These are phyloP conservation scores for Dactylonectria macrodidyma DNA, from an alignment of 2,329 filamentous ascomycete species.

Conservation along the genomic window DNA sequence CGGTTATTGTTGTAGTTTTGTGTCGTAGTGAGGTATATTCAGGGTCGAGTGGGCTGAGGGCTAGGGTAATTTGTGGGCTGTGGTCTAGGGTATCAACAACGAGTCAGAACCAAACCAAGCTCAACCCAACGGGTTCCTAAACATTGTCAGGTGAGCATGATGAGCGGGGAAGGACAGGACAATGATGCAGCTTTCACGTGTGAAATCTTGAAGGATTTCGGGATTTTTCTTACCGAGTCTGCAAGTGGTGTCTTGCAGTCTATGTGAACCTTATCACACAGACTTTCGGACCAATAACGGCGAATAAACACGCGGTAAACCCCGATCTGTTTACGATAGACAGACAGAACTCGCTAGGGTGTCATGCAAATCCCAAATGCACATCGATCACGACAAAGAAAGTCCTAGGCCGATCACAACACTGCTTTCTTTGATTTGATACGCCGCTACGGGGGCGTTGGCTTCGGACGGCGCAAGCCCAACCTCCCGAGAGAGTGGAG, in stretches of 20 bases:
- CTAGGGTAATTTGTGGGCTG: neutral
- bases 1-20: constrained; percentile 12
- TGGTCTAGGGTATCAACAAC: constrained; percentile 12
- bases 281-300: neutral
- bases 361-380: constrained; percentile 2
- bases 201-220: neutral
- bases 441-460: constrained; percentile 4
- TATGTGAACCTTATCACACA: constrained; percentile 2
- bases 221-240: neutral
- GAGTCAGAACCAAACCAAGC: neutral
- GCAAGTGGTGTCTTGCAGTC: constrained; percentile 7
- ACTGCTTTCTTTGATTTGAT: constrained; percentile 1
- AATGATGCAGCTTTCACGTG: neutral
- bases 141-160: neutral
- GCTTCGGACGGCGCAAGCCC: neutral
- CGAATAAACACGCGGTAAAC: neutral
- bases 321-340: constrained; percentile 12
- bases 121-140: neutral
- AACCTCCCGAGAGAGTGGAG: neutral
- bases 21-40: constrained; percentile 24
- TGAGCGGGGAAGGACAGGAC: neutral
- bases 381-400: constrained; percentile 23
- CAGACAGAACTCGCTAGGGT: neutral
- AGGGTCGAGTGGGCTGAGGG: neutral
- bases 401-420: constrained; percentile 1